Evolutionary conservation across 257 asterid genomes (phyloP).

Genomic region (Solanum virginianum): DNA sequence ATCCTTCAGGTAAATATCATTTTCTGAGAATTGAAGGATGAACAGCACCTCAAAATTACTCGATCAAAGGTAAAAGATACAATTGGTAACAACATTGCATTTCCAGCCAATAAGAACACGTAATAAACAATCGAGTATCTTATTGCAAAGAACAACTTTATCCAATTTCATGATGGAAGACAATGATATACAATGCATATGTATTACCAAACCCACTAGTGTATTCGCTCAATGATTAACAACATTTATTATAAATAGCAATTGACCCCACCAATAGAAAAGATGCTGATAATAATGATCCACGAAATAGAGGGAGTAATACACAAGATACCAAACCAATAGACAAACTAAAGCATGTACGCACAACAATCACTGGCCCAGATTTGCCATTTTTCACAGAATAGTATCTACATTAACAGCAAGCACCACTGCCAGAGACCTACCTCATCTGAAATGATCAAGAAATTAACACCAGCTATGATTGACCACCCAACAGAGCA

Average conservation of each 20-base stretch:
- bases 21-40: neutral
- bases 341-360: neutral
- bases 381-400: neutral
- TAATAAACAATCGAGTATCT: neutral
- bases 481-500: slow-evolving; percentile 25
- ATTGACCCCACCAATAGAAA: neutral
- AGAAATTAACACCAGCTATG: neutral
- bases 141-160: neutral
- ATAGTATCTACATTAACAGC: neutral
- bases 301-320: neutral
- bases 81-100: neutral
- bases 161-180: neutral
- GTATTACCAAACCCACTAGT: neutral
- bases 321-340: neutral
- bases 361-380: neutral
- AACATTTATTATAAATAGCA: neutral
- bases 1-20: neutral
- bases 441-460: neutral
- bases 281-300: neutral
- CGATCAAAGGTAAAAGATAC: neutral
- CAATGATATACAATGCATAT: neutral
- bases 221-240: neutral
- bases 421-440: neutral
- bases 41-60: neutral
- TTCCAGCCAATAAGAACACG: neutral